phyloP scores from a whole-genome alignment of 208 protist genomes.

The Wallacemonas rigidus region DNA sequence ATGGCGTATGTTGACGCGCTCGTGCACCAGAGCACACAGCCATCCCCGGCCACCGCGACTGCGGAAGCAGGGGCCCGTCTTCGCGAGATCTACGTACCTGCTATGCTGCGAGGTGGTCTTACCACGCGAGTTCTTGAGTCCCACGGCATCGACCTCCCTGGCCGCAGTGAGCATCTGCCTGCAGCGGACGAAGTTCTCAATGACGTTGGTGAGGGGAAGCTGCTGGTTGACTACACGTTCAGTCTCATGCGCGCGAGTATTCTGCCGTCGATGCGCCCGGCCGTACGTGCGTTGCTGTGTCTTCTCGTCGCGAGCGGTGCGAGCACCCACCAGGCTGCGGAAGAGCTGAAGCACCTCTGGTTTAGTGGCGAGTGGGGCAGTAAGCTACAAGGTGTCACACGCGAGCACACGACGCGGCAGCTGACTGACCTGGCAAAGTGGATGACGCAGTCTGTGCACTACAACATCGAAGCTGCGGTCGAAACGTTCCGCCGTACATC shows the following conservation, averaged over 20 bases:
- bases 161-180: slow-evolving; percentile 20
- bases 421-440: slow-evolving; percentile 70
- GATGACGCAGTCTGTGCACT: slow-evolving; percentile 61
- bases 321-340: slow-evolving; percentile 60
- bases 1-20: slow-evolving; percentile 44
- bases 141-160: slow-evolving; percentile 55
- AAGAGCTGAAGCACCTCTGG: slow-evolving; percentile 86
- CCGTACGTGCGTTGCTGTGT: slow-evolving; percentile 77
- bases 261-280: slow-evolving; percentile 77
- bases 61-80: background rate
- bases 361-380: slow-evolving; percentile 89
- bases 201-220: slow-evolving; percentile 52
- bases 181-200: slow-evolving; percentile 66
- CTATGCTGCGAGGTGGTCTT: slow-evolving; percentile 72
- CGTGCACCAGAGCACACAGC: slow-evolving; percentile 25
- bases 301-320: slow-evolving; percentile 82
- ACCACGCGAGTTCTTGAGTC: slow-evolving; percentile 39
- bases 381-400: slow-evolving; percentile 65
- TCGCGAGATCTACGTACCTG: slow-evolving; percentile 41
- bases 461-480: slow-evolving; percentile 23
- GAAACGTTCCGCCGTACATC: slow-evolving; percentile 28
- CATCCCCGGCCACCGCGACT: background rate
- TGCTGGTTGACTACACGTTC: slow-evolving; percentile 68
- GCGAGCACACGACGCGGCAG: slow-evolving; percentile 54
- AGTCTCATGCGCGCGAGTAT: slow-evolving; percentile 72